Percentiles rank a stretch among this genome's conserved stretches.
These are phyloP conservation scores for Beauveria australis DNA, from an alignment of 2,329 filamentous ascomycete genomes.

Conservation along the genomic window DNA sequence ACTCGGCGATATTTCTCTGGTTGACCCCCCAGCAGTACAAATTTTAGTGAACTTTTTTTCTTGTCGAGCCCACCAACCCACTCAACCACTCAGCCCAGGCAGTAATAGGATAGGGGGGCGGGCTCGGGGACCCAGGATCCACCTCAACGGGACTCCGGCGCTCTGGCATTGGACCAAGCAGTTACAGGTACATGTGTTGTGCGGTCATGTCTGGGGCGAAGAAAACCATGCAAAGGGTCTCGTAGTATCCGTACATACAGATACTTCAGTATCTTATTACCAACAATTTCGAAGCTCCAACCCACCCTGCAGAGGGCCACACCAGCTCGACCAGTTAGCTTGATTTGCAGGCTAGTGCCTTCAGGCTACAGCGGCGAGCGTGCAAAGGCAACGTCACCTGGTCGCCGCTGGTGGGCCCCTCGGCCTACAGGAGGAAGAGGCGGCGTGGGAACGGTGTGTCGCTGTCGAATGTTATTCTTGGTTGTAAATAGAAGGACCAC, in stretches of 20 bases:
- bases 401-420: background rate
- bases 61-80: background rate
- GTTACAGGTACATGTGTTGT: background rate
- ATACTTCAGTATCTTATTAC: too few relatives aligned
- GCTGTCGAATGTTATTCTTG: background rate
- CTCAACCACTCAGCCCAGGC: background rate
- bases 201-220: background rate
- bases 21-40: background rate
- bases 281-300: background rate
- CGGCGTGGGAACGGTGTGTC: background rate
- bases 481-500: background rate
- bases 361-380: background rate
- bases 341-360: background rate
- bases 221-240: background rate
- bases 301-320: background rate
- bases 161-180: background rate
- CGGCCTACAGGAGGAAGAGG: background rate
- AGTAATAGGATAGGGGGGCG: background rate
- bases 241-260: background rate
- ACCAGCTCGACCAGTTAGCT: background rate
- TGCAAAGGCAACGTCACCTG: slow-evolving; percentile 5
- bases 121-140: background rate
- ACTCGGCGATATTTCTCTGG: background rate
- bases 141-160: background rate
- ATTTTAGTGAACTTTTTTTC: background rate